A percentile compares a stretch with the other conserved stretches of the same genome.
phyloP scores from a whole-genome alignment of 192 early-diverging fungal genomes.

The Chytriomyces sp. region DNA sequence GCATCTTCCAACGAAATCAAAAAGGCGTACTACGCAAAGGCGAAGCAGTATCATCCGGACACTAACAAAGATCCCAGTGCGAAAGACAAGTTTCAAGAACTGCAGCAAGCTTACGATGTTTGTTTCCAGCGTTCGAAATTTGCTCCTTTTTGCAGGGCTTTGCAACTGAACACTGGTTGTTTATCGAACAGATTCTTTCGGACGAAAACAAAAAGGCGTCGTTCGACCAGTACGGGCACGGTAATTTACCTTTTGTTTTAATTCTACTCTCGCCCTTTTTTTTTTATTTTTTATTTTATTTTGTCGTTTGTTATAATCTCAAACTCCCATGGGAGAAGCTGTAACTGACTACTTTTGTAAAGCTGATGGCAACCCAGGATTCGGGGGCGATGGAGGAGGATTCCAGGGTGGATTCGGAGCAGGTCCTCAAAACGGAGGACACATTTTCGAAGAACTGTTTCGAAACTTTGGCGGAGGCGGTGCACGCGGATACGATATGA shows the following conservation, averaged over 20 bases:
- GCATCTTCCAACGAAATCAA: slow-evolving; percentile 90
- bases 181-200: slow-evolving; percentile 69
- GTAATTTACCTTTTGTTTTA: too few relatives aligned
- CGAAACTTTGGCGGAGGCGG: slow-evolving; percentile 48
- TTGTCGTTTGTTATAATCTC: too few relatives aligned
- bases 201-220: slow-evolving; percentile 89
- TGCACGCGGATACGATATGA: slow-evolving; percentile 38
- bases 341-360: too few relatives aligned
- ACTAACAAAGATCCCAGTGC: slow-evolving; percentile 92
- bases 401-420: slow-evolving; percentile 57
- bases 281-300: too few relatives aligned
- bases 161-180: too few relatives aligned
- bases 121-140: not conserved
- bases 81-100: slow-evolving; percentile 96
- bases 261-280: too few relatives aligned
- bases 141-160: slow-evolving; percentile 18
- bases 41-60: slow-evolving; percentile 97
- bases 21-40: slow-evolving; percentile 95
- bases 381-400: slow-evolving; percentile 16
- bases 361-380: not conserved
- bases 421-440: slow-evolving; percentile 38
- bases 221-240: slow-evolving; percentile 90
- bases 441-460: slow-evolving; percentile 76
- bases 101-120: slow-evolving; percentile 94
- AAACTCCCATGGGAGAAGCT: too few relatives aligned